A percentile compares a stretch with the other conserved stretches of the same genome.
These are phyloP conservation scores for Ceriops decandra DNA, from an alignment of 345 rosid genomes.

Conservation along the genomic window DNA sequence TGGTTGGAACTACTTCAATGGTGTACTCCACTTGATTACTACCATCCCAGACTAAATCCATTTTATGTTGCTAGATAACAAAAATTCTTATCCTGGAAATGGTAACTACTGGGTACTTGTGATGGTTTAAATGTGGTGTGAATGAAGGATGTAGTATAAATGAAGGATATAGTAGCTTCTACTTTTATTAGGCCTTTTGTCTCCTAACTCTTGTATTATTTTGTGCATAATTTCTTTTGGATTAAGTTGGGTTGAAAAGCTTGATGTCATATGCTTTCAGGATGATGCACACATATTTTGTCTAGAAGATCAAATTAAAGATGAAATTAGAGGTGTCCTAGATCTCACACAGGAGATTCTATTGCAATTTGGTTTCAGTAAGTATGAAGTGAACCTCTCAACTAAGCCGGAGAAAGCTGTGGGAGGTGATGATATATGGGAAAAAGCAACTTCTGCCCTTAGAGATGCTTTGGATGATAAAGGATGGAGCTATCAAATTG, in stretches of 20 bases:
- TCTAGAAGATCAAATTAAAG: constrained; percentile 88
- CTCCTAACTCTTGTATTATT: background rate
- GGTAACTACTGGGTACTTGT: too few relatives aligned
- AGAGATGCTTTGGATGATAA: constrained; percentile 82
- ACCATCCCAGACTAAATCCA: too few relatives aligned
- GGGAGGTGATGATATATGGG: constrained; percentile 91
- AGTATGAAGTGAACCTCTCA: constrained; percentile 87
- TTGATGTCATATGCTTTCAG: constrained; percentile 36
- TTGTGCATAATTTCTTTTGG: background rate
- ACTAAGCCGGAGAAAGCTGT: constrained; percentile 95
- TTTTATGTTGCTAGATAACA: background rate
- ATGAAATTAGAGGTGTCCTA: constrained; percentile 89
- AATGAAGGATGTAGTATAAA: background rate
- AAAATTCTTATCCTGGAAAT: background rate
- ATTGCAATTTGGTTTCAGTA: constrained; percentile 73
- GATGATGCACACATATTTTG: constrained; percentile 98
- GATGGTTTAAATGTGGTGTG: constrained; percentile 8
- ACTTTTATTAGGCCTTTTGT: background rate
- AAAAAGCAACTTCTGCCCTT: constrained; percentile 79
- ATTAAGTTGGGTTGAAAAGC: background rate
- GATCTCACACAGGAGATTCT: constrained; percentile 88
- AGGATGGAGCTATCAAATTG: constrained; percentile 87
- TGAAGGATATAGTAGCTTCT: background rate
- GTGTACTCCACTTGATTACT: background rate
- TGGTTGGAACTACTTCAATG: background rate